Base-by-base conservation (phyloP, 2,329 filamentous ascomycete genomes). In the Fusarium sp. region DNA sequence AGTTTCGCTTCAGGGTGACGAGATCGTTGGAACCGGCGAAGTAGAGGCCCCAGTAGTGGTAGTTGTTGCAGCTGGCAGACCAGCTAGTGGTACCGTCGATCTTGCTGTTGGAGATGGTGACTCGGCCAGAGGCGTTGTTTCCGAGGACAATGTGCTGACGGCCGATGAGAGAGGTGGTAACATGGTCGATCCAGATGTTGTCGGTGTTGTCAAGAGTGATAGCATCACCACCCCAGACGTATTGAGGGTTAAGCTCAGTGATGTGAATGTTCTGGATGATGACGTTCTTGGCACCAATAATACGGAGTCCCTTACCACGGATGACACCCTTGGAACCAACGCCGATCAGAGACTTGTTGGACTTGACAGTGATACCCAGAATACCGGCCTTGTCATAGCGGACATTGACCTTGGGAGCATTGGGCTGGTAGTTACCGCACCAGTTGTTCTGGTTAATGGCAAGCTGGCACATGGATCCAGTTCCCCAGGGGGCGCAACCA, bases 91-190 rank as follows among this genome's bases (percentile, higher is more conserved):
- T 76, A 48, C 89, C 89, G 74, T 91, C 85, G 72, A 91, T 86
- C 75, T 88, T 85, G 80, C 77, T 83, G 84, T 90, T 90, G 72
- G 88, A 87, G 77, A 91, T 85, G 32, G 87, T 89, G 23, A 90
- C 85, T 46, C 86, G 86, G 77, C 83, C 84, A 73, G 83, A 85
- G 54, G 86, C 84, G 6, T 78, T 75, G 76, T 83, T 85, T 65
- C 89, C 88, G 53, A 88, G 83, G 53, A 90, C 88, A 53, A 89
- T 86, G 81, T 89, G 86, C 78, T 90, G 88, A 46, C 88, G 87
- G 57, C 86, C 87, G 70, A 89, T 86, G 46, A 86, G 83, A 55
- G 87, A 87, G 53, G 86, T 87, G 79, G 87, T 86, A 67, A 86
- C 83, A 70, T 87, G 85, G 78, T 87, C 85, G 66, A 87, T 84